Evolutionary conservation across 306 rosid genomes (phyloP).

Genomic region (Senna tora): DNA sequence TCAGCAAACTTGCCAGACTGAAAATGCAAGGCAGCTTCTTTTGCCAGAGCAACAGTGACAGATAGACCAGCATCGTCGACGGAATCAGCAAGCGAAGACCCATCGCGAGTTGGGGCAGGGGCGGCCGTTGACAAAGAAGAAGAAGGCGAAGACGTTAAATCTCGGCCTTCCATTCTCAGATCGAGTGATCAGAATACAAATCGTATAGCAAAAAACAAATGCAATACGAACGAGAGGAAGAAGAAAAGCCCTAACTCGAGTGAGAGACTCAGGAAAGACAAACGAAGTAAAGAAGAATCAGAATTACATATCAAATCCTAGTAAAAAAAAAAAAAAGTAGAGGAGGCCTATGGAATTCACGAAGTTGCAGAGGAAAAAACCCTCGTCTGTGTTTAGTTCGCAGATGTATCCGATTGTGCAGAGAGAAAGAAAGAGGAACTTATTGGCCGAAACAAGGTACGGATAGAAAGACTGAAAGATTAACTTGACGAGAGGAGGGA

Average conservation of each 20-base stretch:
- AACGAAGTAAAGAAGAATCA: constrained; percentile 29
- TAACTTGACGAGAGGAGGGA: too few species aligned
- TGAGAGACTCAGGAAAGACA: background rate
- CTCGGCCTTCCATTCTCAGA: constrained; percentile 78
- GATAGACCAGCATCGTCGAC: constrained; percentile 60
- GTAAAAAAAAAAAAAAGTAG: too few species aligned
- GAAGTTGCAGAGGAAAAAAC: too few species aligned
- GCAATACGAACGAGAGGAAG: constrained; percentile 32
- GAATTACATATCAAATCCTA: too few species aligned
- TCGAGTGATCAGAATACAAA: constrained; percentile 59
- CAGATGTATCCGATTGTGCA: too few species aligned
- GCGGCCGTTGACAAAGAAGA: constrained; percentile 42
- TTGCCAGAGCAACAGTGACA: constrained; percentile 61
- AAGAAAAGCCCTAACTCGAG: constrained; percentile 45
- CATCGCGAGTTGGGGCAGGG: constrained; percentile 57
- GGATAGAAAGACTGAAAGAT: too few species aligned
- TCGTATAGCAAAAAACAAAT: constrained; percentile 12
- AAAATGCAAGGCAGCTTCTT: constrained; percentile 81
- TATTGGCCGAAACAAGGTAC: too few species aligned
- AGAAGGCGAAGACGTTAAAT: constrained; percentile 44
- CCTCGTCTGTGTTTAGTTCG: too few species aligned
- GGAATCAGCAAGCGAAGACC: constrained; percentile 39
- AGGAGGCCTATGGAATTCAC: too few species aligned
- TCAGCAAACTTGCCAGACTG: constrained; percentile 82
- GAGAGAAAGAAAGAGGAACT: too few species aligned